Base-by-base conservation (phyloP, 371 early-diverging fungal species). In the Rhizomucor pusillus region DNA sequence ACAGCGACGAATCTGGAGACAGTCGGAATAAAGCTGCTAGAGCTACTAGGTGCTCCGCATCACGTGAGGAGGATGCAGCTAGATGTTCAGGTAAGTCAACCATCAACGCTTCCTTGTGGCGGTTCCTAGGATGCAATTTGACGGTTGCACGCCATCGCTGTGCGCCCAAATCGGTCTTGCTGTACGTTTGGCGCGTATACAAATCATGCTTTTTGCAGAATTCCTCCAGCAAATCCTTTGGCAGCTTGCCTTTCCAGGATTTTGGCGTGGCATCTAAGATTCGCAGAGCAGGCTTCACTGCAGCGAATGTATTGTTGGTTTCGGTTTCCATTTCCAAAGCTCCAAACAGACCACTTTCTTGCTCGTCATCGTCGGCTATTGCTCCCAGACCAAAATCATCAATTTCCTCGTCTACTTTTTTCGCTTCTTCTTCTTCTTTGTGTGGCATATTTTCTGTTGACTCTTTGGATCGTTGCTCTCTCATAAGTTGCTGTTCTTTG, bases 171-270 rank as follows among this genome's bases (percentile, higher is more conserved):
- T 49, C 43, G 0, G 23, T 54, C 7, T 54, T 56, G 33, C 47
- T 35, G 19, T 50, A 73, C 0, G 18, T 43, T 16, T 59, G 64
- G 14, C 44, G 62, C 36, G 50, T 43, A 3, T 29, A 29, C 29
- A 57, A 45, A 6, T 43, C 50, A n/a, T 59, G 55, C 16, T 54
- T 65, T 18, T 36, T 66, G 39, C 66, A 63, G 44, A 65, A 64
- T 2, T 75, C 72, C 7, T 54, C 23, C 35, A 75, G 39, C 9
- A 67, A 39, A 4, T 71, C 71, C 36, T 79, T 82, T 0, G 84
- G 81, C 1, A 64, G 65, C 35, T 59, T 57, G 1, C 82, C 81
- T 25, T 63, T 75, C 75, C 77, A 80, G 18, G 69, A 71, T 56
- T 67, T 36, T 20, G 66, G 37, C 29, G 63, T 13, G n/a, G 57